phyloP scores from a whole-genome alignment of 192 early-diverging fungal genomes.

The Haplosporangium gracile region DNA sequence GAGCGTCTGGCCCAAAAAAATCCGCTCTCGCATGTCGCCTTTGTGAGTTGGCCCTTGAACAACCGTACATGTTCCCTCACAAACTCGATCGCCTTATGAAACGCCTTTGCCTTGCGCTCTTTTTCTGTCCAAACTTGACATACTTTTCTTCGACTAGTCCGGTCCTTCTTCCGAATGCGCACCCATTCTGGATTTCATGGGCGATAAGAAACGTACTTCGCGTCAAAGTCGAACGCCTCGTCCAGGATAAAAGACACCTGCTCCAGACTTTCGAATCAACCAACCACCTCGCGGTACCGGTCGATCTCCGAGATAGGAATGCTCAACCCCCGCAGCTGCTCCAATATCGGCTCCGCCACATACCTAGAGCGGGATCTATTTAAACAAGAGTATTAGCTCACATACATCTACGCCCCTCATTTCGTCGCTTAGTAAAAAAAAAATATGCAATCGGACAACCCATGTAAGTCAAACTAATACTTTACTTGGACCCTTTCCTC shows the following conservation, averaged over 20 bases:
- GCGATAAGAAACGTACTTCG: background rate
- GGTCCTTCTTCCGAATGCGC: too few species aligned
- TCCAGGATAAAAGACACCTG: background rate
- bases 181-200: background rate
- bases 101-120: background rate
- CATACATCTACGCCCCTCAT: too few species aligned
- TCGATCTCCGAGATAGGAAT: constrained; percentile 4
- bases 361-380: background rate
- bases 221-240: background rate
- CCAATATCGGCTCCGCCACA: background rate
- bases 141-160: too few species aligned
- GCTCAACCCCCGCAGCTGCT: background rate
- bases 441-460: too few species aligned
- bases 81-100: background rate
- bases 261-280: background rate
- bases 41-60: background rate
- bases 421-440: too few species aligned
- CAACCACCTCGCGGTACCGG: background rate
- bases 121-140: too few species aligned
- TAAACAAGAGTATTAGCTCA: too few species aligned
- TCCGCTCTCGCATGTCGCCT: background rate
- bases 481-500: too few species aligned
- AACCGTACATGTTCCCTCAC: background rate
- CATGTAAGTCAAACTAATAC: too few species aligned
- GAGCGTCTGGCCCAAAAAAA: too few species aligned